phyloP scores from a whole-genome alignment of 306 rosid genomes.

The Castanea sativa region DNA sequence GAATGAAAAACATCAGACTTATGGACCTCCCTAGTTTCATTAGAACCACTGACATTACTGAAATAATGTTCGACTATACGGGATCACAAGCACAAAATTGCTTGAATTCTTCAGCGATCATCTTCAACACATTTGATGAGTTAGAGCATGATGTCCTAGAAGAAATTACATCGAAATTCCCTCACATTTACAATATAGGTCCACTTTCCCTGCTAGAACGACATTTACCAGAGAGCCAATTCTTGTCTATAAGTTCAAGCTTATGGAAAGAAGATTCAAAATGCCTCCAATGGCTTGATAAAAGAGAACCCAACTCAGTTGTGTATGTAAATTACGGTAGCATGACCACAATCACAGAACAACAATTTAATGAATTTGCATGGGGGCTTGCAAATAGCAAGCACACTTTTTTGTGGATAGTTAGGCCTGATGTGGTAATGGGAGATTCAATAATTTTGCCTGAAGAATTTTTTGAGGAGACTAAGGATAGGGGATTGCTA shows the following conservation, averaged over 20 bases:
- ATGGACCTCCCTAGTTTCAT: constrained; percentile 42
- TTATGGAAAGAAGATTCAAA: constrained; percentile 39
- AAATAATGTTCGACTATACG: constrained; percentile 36
- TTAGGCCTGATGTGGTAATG: constrained; percentile 41
- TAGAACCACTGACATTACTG: constrained; percentile 20
- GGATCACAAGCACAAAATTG: constrained; percentile 30
- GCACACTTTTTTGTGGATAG: constrained; percentile 37
- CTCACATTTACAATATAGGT: constrained; percentile 36
- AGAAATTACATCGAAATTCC: constrained; percentile 31
- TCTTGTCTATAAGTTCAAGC: constrained; percentile 27
- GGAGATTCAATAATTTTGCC: constrained; percentile 28
- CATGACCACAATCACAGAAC: constrained; percentile 30
- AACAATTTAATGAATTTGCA: constrained; percentile 38
- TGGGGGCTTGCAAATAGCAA: constrained; percentile 49
- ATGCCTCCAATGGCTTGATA: constrained; percentile 39
- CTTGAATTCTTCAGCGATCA: constrained; percentile 30
- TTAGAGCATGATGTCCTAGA: constrained; percentile 36
- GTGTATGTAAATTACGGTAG: constrained; percentile 45
- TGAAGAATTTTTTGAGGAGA: constrained; percentile 32
- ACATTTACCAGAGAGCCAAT: constrained; percentile 16
- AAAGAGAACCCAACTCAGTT: constrained; percentile 33
- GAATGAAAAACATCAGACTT: constrained; percentile 35
- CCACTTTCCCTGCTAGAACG: constrained; percentile 28
- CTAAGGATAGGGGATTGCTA: constrained; percentile 34
- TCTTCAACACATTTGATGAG: constrained; percentile 41